phyloP scores from a whole-genome alignment of 202 grass and related monocot species.

The Cymbopogon flexuosus region DNA sequence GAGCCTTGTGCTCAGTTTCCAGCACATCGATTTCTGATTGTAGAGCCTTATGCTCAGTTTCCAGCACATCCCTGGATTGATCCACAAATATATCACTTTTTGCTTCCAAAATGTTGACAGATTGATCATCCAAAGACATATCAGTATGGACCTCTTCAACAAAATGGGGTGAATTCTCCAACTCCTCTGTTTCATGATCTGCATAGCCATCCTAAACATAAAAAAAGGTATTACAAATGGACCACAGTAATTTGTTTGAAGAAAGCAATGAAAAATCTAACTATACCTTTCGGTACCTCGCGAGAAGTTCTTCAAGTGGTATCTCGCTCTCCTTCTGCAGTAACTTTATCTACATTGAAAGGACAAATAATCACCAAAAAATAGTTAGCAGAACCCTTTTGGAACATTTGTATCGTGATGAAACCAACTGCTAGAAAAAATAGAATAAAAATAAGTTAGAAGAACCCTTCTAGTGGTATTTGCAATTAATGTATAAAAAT shows the following conservation, averaged over 20 bases:
- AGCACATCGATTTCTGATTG: constrained; percentile 30
- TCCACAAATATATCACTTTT: constrained; percentile 34
- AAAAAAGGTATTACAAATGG: constrained; percentile 38
- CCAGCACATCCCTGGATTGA: constrained; percentile 25
- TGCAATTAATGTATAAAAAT: not conserved
- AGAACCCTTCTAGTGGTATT: not conserved
- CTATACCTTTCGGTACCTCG: constrained; percentile 79
- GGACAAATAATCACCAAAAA: constrained; percentile 26
- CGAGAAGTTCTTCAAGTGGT: constrained; percentile 83
- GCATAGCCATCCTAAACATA: constrained; percentile 78
- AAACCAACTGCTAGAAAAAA: not conserved
- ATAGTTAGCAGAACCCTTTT: not conserved
- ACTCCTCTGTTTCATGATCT: constrained; percentile 50
- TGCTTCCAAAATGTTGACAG: constrained; percentile 25
- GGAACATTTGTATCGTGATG: not conserved
- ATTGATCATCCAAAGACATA: constrained; percentile 34
- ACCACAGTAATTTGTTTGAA: not conserved
- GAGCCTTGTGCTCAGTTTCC: constrained; percentile 8
- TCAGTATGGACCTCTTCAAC: constrained; percentile 42
- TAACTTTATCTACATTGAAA: constrained; percentile 66
- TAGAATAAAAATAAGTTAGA: too few relatives aligned
- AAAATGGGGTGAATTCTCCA: constrained; percentile 49
- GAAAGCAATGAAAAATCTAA: constrained; percentile 25
- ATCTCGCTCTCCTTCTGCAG: constrained; percentile 94
- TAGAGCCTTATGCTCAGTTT: constrained; percentile 8